Conservation (phyloP, 768 basidiomycete genomes). For the Agrocybe chaxingu region DNA sequence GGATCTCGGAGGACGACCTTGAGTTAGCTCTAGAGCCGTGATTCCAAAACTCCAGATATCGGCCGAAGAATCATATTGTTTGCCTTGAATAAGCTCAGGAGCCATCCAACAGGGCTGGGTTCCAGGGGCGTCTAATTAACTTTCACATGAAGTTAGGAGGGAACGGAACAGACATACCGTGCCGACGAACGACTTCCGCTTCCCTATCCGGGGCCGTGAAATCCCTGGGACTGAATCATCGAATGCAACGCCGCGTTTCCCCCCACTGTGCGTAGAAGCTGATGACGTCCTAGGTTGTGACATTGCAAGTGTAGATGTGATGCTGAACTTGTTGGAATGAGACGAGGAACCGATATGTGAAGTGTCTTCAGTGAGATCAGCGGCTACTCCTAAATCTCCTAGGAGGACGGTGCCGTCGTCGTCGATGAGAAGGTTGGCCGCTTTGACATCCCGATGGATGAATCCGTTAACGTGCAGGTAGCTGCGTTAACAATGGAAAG, state of each 20-base stretch:
- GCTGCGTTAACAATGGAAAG: conserved; percentile 29
- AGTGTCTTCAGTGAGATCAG: conserved; percentile 70
- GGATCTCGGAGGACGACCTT: conserved; percentile 84
- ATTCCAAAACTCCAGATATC: conserved; percentile 98
- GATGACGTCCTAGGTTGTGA: conserved; percentile 22
- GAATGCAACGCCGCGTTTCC: conserved; percentile 33
- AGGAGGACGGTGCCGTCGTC: conserved; percentile 88
- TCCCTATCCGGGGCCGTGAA: conserved; percentile 53
- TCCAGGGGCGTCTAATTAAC: background rate
- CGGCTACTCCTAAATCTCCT: conserved; percentile 92
- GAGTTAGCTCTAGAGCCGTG: conserved; percentile 86
- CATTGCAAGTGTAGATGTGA: conserved; percentile 28
- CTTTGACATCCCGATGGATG: conserved; percentile 93
- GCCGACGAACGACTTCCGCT: conserved; percentile 89
- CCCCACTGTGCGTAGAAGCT: conserved; percentile 4
- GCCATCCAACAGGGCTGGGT: conserved; percentile 93
- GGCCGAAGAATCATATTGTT: conserved; percentile 79
- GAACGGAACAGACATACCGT: conserved; percentile 48
- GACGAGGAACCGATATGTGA: conserved; percentile 27
- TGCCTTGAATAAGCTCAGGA: conserved; percentile 85
- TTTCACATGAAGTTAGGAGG: background rate
- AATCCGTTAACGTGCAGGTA: conserved; percentile 89
- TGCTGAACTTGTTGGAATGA: conserved; percentile 20
- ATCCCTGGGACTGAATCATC: conserved; percentile 23
- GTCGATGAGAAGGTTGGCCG: conserved; percentile 89